Base-by-base conservation (phyloP, 768 basidiomycete species). In the Pleurotus ostreatus region DNA sequence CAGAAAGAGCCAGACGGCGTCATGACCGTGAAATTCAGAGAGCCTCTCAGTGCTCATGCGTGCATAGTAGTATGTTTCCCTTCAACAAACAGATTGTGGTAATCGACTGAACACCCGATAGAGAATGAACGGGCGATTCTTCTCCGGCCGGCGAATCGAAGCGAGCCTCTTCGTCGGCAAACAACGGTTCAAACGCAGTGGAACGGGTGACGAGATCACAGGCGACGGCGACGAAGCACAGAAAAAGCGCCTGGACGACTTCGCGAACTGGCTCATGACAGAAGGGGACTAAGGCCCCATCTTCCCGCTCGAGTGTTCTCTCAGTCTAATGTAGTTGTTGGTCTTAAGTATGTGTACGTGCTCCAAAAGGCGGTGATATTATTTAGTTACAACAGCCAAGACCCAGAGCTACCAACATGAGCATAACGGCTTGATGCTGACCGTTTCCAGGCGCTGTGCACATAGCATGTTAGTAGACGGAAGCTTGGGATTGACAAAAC, bases 61-160 rank as follows among this genome's bases (percentile, higher is more conserved):
- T 99, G 96, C 63, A 75, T 99, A 16, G 57, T 93, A 59, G 94
- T 91, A 61, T 61, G 88, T 77, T 38, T 61, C 58, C 23, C 13
- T 47, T 22, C 23, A 39, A 26, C 30, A 15, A n/a, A 23, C 16
- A 52, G 26, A 3, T 39, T 45, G 5, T 15, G 30, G 47, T 26
- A 26, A 37, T 57, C 12, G 37, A 30, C 26, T 38, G 41, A 46
- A 55, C 52, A 3, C 45, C 26, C 43, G 47, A 20, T 61, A 95
- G 90, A 96, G 88, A 86, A 98, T 98, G 94, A 83, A 95, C 61
- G 92, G 92, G 6, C 79, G 95, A 40, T 97, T 84, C 71, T 98
- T 98, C 65, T 88, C 85, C 23, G 92, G 92, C 11, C 81, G 92
- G 44, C 79, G 82, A 44, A 77, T 99, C 48, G 84, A 90, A 65